Percentiles rank a stretch among this genome's conserved stretches.
Evolutionary conservation across 352 stramenopile species (phyloP).

Genomic region (Pythium brachiatum): DNA sequence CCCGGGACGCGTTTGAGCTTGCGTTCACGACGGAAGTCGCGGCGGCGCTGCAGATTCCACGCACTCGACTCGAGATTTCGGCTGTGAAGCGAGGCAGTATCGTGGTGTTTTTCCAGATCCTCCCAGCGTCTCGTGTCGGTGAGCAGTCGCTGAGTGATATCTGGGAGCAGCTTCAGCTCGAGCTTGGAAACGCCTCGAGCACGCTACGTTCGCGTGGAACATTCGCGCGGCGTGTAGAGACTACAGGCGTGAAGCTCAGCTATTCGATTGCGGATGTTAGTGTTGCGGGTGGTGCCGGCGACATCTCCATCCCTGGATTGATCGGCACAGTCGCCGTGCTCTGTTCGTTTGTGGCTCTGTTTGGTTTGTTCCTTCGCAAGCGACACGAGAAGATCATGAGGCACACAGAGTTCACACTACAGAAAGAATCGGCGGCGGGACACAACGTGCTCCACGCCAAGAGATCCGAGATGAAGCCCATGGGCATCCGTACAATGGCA

Average conservation of each 20-base stretch:
- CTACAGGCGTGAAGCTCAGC: conserved; percentile 56
- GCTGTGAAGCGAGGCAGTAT: conserved; percentile 58
- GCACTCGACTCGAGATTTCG: conserved; percentile 52
- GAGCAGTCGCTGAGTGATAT: conserved; percentile 70
- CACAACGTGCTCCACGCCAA: conserved; percentile 22
- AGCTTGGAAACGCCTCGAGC: conserved; percentile 55
- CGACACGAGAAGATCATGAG: conserved; percentile 47
- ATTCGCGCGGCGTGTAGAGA: conserved; percentile 60
- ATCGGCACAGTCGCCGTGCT: conserved; percentile 62
- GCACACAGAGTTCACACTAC: neutral
- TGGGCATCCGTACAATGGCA: conserved; percentile 59
- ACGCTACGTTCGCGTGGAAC: conserved; percentile 62
- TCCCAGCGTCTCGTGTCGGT: conserved; percentile 52
- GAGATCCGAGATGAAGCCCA: conserved; percentile 54
- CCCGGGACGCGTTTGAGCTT: conserved; percentile 51
- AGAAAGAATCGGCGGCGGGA: conserved; percentile 9
- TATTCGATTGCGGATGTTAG: conserved; percentile 69
- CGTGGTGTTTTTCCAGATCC: conserved; percentile 61
- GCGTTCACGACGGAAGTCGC: conserved; percentile 68
- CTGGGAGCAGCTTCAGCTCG: conserved; percentile 51
- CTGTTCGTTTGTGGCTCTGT: conserved; percentile 51
- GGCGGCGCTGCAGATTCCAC: conserved; percentile 54
- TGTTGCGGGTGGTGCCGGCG: conserved; percentile 50
- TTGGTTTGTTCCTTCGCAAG: conserved; percentile 57
- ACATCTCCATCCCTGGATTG: conserved; percentile 64